These are phyloP conservation scores for Entomortierella chlamydospora DNA, from an alignment of 192 early-diverging fungal species.

Conservation along the genomic window DNA sequence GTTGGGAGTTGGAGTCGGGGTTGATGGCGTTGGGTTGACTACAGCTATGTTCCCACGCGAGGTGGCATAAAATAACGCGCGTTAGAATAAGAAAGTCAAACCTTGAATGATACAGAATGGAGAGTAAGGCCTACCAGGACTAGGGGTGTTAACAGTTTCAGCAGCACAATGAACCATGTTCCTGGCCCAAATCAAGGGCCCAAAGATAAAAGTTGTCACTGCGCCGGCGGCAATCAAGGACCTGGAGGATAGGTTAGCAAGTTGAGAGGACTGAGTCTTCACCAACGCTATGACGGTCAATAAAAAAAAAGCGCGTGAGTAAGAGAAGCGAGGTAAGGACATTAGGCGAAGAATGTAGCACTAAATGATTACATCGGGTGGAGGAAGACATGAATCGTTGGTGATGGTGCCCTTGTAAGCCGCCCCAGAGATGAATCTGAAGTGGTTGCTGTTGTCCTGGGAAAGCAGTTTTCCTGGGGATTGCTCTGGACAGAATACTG, in stretches of 20 bases:
- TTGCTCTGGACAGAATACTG: neutral
- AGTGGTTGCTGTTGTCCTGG: neutral
- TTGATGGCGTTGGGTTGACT: too few species aligned
- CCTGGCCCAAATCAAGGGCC: slow-evolving; percentile 27
- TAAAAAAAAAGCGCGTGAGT: too few species aligned
- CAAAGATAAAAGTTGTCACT: slow-evolving; percentile 25
- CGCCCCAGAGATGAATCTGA: neutral
- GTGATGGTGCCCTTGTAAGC: slow-evolving; percentile 16
- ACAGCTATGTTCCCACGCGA: too few species aligned
- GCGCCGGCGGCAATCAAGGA: slow-evolving; percentile 12
- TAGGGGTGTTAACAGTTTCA: neutral
- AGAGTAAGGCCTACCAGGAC: neutral
- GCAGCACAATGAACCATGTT: slow-evolving; percentile 18
- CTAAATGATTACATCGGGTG: slow-evolving; percentile 17
- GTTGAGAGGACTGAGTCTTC: too few species aligned
- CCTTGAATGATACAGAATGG: neutral
- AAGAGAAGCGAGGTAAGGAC: too few species aligned
- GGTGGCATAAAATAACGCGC: neutral
- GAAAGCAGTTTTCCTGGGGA: neutral
- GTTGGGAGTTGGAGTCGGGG: neutral
- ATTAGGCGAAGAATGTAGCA: too few species aligned
- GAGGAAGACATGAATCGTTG: slow-evolving; percentile 22
- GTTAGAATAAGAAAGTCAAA: neutral
- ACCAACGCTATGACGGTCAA: too few species aligned
- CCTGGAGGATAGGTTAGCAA: slow-evolving; percentile 2